These are phyloP conservation scores for Penicillium sp. DNA, from an alignment of 2,329 filamentous ascomycete species.

Conservation along the genomic window DNA sequence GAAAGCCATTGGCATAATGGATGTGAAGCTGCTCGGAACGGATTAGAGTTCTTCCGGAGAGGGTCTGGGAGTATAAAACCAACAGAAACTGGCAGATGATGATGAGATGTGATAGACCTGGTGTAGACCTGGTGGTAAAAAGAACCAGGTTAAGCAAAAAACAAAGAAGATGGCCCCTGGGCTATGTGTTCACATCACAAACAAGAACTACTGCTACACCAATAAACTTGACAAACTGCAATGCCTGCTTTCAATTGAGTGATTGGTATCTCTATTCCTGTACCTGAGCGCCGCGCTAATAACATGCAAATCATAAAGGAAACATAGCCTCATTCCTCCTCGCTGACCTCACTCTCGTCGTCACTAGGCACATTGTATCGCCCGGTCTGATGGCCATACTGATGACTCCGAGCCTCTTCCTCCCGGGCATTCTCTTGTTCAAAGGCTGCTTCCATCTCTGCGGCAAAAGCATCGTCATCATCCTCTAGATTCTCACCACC, in stretches of 20 bases:
- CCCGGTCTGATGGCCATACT: slow-evolving; percentile 25
- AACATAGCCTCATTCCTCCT: slow-evolving; percentile 50
- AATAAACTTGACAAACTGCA: neutral
- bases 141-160: no score
- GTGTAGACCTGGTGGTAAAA: neutral
- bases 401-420: slow-evolving; percentile 38
- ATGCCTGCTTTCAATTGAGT: neutral
- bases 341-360: slow-evolving; percentile 59
- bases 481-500: slow-evolving; percentile 33
- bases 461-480: slow-evolving; percentile 51
- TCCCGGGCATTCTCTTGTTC: slow-evolving; percentile 37
- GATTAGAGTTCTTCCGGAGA: slow-evolving; percentile 3
- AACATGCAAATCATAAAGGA: slow-evolving; percentile 10
- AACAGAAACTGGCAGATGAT: no score
- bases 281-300: slow-evolving; percentile 16
- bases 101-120: no score
- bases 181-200: no score
- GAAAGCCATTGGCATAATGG: neutral
- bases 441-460: slow-evolving; percentile 53
- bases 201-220: no score
- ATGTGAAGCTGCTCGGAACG: slow-evolving; percentile 7
- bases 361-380: slow-evolving; percentile 41
- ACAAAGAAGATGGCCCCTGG: no score
- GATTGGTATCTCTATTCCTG: slow-evolving; percentile 14
- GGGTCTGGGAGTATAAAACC: neutral